A percentile compares a stretch with the other conserved stretches of the same genome.
Conservation (phyloP, 257 asterid species). For the Nicotiana benthamiana region DNA sequence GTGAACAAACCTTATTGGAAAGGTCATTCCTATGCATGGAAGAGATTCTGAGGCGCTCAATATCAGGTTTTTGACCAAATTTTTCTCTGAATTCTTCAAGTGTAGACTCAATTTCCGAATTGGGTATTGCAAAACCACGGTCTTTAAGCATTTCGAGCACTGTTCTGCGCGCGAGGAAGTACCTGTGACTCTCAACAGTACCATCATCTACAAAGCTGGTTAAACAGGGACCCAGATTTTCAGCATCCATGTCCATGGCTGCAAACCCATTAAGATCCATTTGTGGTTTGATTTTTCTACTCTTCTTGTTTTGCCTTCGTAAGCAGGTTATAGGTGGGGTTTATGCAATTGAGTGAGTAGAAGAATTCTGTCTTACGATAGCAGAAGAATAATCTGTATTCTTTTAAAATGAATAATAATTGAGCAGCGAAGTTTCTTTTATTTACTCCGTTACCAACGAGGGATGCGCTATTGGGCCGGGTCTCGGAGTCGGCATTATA, state of each 20-base stretch:
- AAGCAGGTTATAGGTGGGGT: background rate
- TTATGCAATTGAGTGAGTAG: background rate
- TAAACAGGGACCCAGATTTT: slow-evolving; percentile 36
- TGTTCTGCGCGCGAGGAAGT: slow-evolving; percentile 72
- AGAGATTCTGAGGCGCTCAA: slow-evolving; percentile 43
- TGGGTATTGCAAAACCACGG: slow-evolving; percentile 78
- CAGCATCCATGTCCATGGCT: slow-evolving; percentile 22
- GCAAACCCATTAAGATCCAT: slow-evolving; percentile 8
- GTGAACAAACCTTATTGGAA: slow-evolving; percentile 45
- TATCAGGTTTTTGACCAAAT: slow-evolving; percentile 42
- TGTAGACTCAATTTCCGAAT: slow-evolving; percentile 49
- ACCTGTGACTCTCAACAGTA: slow-evolving; percentile 57
- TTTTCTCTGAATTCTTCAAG: slow-evolving; percentile 54
- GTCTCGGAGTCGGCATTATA: too few species aligned
- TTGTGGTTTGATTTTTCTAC: too few species aligned
- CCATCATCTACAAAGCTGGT: slow-evolving; percentile 48
- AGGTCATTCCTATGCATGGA: slow-evolving; percentile 66
- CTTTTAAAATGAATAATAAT: too few species aligned
- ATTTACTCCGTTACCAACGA: too few species aligned
- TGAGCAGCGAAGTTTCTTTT: too few species aligned
- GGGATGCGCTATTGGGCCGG: too few species aligned
- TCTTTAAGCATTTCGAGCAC: slow-evolving; percentile 85
- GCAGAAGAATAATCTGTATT: too few species aligned
- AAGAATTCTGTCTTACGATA: background rate
- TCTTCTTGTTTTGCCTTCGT: too few species aligned